Conservation (phyloP, 768 basidiomycete genomes). For the Pluteus cervinus region DNA sequence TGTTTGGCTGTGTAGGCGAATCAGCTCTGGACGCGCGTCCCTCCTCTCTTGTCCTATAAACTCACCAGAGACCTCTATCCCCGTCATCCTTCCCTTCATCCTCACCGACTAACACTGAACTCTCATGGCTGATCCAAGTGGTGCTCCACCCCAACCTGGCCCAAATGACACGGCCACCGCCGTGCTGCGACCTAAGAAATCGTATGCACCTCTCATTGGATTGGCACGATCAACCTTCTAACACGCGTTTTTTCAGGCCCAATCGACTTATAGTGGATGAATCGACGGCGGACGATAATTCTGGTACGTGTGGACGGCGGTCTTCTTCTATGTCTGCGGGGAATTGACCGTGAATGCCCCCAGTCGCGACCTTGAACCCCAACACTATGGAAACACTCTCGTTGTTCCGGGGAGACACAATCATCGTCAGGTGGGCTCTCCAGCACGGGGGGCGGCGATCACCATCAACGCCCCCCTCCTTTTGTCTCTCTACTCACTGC, state of each 20-base stretch:
- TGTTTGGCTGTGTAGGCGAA: too few species aligned
- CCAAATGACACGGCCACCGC: constrained; percentile 91
- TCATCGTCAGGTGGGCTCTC: constrained; percentile 84
- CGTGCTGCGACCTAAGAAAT: constrained; percentile 96
- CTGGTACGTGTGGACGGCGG: constrained; percentile 45
- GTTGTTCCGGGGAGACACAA: constrained; percentile 95
- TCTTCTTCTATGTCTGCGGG: neutral
- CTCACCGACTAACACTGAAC: constrained; percentile 13
- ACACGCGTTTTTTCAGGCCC: constrained; percentile 48
- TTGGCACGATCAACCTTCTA: constrained; percentile 11
- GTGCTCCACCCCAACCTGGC: constrained; percentile 76
- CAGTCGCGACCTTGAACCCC: constrained; percentile 92
- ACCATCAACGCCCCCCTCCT: neutral
- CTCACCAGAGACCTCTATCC: constrained; percentile 19
- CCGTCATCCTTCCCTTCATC: constrained; percentile 14
- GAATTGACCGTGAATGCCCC: constrained; percentile 10
- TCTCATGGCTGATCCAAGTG: constrained; percentile 74
- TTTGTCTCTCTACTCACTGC: constrained; percentile 2
- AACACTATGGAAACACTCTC: constrained; percentile 92
- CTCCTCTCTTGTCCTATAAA: constrained; percentile 18
- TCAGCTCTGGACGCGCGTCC: constrained; percentile 35
- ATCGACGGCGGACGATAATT: constrained; percentile 91
- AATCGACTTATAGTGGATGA: constrained; percentile 98
- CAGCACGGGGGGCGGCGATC: too few species aligned
- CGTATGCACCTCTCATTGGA: constrained; percentile 48